Evolutionary conservation across 257 asterid genomes (phyloP), one percentile per base, ranked within the genome.

Genomic region (Henckelia pumila): DNA sequence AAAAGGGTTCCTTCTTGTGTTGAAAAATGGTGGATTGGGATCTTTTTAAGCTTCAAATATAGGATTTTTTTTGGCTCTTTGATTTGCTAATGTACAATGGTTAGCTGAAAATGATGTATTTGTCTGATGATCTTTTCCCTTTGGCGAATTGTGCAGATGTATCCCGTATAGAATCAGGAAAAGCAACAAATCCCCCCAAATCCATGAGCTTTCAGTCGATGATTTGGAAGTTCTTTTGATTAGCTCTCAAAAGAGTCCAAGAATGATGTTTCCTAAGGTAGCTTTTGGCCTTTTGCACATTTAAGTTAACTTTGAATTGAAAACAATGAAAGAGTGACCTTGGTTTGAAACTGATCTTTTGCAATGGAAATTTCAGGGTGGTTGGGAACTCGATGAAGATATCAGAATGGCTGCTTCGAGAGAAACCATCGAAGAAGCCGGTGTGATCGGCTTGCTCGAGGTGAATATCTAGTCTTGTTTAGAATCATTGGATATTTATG

Each of bases 211-310:
- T 64, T 65, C 71, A 32, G 72, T 82, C 61, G 88, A 86, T 64
- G 95, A 93, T 65, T 55, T 93, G 67, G 97, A 93, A 74, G 80
- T 93, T 73, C 92, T 93, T 58, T 65, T 93, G 80, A 85, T 93
- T 76, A 90, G 95, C 82, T 93, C 99, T 1, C 99, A 88, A 60
- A 93, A 86, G 78, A 88, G 92, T 66, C 33, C 95, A 35, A 88
- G 82, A 78, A 71, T 88, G 86, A 89, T 90, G 99, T 93, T 93
- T 78, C 99, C 99, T 7, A 93, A 93, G 98, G 98, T 92, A 82
- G 4, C 19, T 5, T 21, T 22, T 28, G 9, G 2, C 4, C 4
- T 26, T 26, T 26, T 1, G 0, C 26, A 5, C 37, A 10, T 58
- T 3, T 13, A n/a, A 60, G 29, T 11, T 40, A 33, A 37, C 22